These are phyloP conservation scores for Wickerhamomyces alni DNA, from an alignment of 805 yeast genomes.

Conservation along the genomic window DNA sequence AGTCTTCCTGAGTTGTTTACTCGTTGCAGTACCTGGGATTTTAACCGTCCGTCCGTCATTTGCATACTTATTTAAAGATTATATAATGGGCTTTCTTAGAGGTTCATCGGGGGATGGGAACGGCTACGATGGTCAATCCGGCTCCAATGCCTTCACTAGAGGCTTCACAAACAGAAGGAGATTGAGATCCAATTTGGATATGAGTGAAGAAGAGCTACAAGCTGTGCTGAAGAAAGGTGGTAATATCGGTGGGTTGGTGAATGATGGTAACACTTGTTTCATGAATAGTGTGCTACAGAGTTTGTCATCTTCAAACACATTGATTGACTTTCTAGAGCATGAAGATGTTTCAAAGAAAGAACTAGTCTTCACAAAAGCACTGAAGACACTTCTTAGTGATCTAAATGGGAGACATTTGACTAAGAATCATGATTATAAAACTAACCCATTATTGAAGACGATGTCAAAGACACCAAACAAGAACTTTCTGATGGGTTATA, in stretches of 20 bases:
- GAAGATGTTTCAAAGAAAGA: constrained; percentile 15
- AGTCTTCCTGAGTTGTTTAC: not conserved
- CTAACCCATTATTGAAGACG: constrained; percentile 51
- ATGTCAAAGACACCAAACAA: constrained; percentile 78
- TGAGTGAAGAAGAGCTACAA: constrained; percentile 14
- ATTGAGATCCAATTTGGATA: not conserved
- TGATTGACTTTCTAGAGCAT: constrained; percentile 47
- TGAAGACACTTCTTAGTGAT: constrained; percentile 45
- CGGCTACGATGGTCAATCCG: not conserved
- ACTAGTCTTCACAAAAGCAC: constrained; percentile 46
- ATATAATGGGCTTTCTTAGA: not conserved
- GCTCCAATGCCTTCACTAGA: not conserved
- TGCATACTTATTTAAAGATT: not conserved
- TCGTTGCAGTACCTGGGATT: not conserved
- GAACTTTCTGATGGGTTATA: constrained; percentile 74
- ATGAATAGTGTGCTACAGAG: constrained; percentile 89
- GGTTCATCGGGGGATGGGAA: not conserved
- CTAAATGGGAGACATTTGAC: constrained; percentile 51
- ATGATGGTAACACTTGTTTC: constrained; percentile 92
- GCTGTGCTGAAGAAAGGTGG: constrained; percentile 60
- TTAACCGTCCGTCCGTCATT: not conserved
- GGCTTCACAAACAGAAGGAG: constrained; percentile 6
- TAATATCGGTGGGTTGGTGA: constrained; percentile 75
- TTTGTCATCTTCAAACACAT: constrained; percentile 64
- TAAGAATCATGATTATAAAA: constrained; percentile 51